Conservation (phyloP, 441 rosid genomes). For the Kokia cookei region DNA sequence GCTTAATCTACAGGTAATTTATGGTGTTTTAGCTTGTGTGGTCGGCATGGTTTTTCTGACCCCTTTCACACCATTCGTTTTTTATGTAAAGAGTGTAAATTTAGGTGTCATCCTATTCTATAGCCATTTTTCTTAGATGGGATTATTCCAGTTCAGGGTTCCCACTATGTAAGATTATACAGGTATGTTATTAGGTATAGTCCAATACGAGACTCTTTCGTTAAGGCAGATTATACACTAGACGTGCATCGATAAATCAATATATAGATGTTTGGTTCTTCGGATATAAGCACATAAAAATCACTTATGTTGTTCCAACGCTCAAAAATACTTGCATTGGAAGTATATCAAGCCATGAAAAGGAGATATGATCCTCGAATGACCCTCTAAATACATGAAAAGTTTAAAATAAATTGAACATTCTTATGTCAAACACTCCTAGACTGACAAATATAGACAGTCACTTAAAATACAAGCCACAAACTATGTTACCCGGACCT, state of each 20-base stretch:
- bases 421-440: not conserved
- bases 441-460: not conserved
- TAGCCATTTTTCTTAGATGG: conserved; percentile 20
- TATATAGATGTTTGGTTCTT: not conserved
- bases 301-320: not conserved
- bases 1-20: conserved; percentile 8
- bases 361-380: not conserved
- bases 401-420: not conserved
- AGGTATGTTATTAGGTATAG: conserved; percentile 12
- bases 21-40: conserved; percentile 44
- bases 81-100: conserved; percentile 20
- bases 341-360: not conserved
- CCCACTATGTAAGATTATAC: conserved; percentile 20
- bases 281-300: not conserved
- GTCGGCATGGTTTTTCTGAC: conserved; percentile 37
- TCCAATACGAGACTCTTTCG: conserved; percentile 19
- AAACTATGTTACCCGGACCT: not conserved
- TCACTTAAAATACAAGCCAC: not conserved
- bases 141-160: conserved; percentile 5
- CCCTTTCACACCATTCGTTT: conserved; percentile 44
- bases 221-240: conserved; percentile 18
- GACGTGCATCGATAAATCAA: conserved; percentile 22
- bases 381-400: too few species aligned
- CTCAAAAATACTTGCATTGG: not conserved
- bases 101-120: conserved; percentile 7